A percentile compares a stretch with the other conserved stretches of the same genome.
These are phyloP conservation scores for Sporisorium reilianum DNA, from an alignment of 1,284 basidiomycete genomes.

Conservation along the genomic window DNA sequence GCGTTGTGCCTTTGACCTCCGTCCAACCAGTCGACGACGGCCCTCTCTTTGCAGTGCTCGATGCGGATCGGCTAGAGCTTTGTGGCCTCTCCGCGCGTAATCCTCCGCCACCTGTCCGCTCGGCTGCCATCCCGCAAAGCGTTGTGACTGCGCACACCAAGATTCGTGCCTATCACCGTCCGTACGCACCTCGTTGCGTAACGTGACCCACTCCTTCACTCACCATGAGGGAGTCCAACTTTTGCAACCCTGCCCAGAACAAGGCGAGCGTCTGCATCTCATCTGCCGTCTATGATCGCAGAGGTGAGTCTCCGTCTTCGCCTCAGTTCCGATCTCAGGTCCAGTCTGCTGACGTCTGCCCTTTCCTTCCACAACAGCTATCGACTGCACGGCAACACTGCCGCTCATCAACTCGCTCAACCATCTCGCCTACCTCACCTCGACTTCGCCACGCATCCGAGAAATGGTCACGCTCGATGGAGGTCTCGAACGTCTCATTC, in stretches of 20 bases:
- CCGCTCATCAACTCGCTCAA: conserved; percentile 97
- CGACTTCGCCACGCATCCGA: conserved; percentile 94
- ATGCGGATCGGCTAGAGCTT: conserved; percentile 11
- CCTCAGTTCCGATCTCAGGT: background rate
- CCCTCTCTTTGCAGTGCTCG: conserved; percentile 4
- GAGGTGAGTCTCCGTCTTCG: conserved; percentile 66
- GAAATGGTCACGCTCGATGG: conserved; percentile 99
- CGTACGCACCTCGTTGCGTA: conserved; percentile 25
- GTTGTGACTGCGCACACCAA: background rate
- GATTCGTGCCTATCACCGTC: conserved; percentile 4
- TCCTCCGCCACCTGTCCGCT: background rate
- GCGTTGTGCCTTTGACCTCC: background rate
- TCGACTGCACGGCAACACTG: conserved; percentile 90
- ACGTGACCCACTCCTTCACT: conserved; percentile 24
- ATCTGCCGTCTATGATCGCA: conserved; percentile 91
- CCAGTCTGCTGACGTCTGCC: conserved; percentile 20
- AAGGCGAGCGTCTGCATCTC: conserved; percentile 95
- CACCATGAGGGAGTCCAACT: conserved; percentile 94
- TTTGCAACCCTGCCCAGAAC: conserved; percentile 93
- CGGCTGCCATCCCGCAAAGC: background rate
- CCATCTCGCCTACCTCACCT: conserved; percentile 95
- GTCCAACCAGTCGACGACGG: too few relatives aligned
- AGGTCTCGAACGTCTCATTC: conserved; percentile 92
- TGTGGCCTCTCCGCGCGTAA: conserved; percentile 2
- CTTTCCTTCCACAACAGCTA: conserved; percentile 72